Evolutionary conservation across 495 filamentous ascomycete species (phyloP).

Genomic region (Chaetomium cochliodes): DNA sequence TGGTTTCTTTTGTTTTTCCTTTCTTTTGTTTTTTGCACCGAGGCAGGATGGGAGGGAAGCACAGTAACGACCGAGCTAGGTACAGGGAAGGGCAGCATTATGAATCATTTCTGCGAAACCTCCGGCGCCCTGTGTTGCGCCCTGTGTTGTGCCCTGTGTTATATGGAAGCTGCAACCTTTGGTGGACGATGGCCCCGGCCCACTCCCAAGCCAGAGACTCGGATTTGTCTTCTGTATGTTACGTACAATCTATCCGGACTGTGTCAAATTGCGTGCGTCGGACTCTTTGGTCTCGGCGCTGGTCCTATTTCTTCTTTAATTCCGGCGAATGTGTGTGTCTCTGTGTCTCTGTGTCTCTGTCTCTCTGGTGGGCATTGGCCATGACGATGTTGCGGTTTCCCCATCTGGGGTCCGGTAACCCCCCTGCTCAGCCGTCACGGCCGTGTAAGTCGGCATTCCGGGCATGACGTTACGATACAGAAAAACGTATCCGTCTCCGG

Average conservation of each 20-base stretch:
- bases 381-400: conserved; percentile 12
- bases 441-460: conserved; percentile 14
- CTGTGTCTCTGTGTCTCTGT: background rate
- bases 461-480: conserved; percentile 11
- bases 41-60: conserved; percentile 12
- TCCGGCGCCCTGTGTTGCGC: conserved; percentile 20
- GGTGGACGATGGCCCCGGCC: background rate
- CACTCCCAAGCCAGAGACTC: background rate
- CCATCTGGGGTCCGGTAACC: conserved; percentile 25
- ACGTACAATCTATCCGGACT: conserved; percentile 30
- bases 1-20: background rate
- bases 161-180: conserved; percentile 22
- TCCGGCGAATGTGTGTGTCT: conserved; percentile 12
- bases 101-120: conserved; percentile 1
- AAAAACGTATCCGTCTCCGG: background rate
- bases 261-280: conserved; percentile 28
- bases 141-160: too few species aligned
- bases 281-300: conserved; percentile 20
- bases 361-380: conserved; percentile 1
- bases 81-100: background rate
- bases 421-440: conserved; percentile 6
- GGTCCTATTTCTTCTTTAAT: conserved; percentile 8
- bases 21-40: too few species aligned
- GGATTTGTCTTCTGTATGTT: background rate
- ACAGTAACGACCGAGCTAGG: background rate